phyloP scores from a whole-genome alignment of 495 filamentous ascomycete genomes.

The Parathielavia appendiculata region DNA sequence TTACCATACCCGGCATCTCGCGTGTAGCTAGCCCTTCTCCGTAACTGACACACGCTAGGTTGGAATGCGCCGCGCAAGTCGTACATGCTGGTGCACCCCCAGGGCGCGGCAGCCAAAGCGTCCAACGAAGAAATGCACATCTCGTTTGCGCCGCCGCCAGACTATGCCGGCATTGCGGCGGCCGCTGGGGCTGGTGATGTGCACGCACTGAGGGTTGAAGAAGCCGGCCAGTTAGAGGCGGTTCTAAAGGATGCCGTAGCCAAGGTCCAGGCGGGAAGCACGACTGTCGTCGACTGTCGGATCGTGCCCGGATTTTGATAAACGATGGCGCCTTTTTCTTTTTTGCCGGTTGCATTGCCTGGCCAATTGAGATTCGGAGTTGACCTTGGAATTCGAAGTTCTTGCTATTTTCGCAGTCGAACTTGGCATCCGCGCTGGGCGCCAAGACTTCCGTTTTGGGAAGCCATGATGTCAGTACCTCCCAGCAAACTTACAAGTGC shows the following conservation, averaged over 20 bases:
- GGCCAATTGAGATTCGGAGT: no score
- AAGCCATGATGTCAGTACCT: no score
- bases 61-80: conserved; percentile 82
- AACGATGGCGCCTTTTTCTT: not conserved
- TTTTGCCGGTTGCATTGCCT: not conserved
- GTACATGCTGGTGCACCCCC: conserved; percentile 73
- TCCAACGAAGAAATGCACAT: conserved; percentile 88
- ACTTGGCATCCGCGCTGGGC: no score
- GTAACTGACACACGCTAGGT: no score
- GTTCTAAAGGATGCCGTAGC: conserved; percentile 62
- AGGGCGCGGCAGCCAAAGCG: conserved; percentile 68
- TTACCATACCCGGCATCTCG: no score
- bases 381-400: no score
- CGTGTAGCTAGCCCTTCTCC: no score
- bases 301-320: conserved; percentile 36
- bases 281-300: conserved; percentile 60
- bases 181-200: conserved; percentile 72
- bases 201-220: conserved; percentile 56
- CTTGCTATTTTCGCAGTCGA: no score
- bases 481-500: not conserved
- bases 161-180: conserved; percentile 88
- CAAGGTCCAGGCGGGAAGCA: conserved; percentile 60
- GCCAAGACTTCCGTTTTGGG: no score
- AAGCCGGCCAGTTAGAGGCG: conserved; percentile 55
- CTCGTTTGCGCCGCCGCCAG: conserved; percentile 75